Percentiles rank a stretch among this genome's conserved stretches.
phyloP scores from a whole-genome alignment of 2,329 filamentous ascomycete species.

The Calonectria multiphialidica region DNA sequence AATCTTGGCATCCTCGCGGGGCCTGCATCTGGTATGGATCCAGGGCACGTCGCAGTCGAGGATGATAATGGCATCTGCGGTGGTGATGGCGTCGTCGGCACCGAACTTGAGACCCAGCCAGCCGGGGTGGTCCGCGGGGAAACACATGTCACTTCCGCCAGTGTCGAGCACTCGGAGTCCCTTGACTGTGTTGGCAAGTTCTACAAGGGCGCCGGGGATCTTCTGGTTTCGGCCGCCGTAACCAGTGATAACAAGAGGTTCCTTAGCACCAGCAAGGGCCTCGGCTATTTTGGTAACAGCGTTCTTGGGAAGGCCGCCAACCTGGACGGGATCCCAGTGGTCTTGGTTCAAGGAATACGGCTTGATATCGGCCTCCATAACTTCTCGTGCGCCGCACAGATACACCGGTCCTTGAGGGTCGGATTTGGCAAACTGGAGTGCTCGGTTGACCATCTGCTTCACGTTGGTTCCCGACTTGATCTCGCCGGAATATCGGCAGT shows the following conservation, averaged over 20 bases:
- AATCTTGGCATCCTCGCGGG: conserved; percentile 63
- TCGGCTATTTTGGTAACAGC: conserved; percentile 72
- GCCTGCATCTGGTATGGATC: conserved; percentile 82
- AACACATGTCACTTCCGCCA: conserved; percentile 85
- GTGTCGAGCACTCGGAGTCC: conserved; percentile 80
- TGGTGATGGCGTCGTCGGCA: conserved; percentile 77
- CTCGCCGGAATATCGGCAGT: conserved; percentile 86
- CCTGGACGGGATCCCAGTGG: conserved; percentile 78
- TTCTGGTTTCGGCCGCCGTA: conserved; percentile 78
- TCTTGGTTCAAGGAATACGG: conserved; percentile 77
- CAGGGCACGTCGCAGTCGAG: conserved; percentile 93
- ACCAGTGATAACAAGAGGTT: conserved; percentile 78
- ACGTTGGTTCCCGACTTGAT: conserved; percentile 88
- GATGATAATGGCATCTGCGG: conserved; percentile 87
- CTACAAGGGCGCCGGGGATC: conserved; percentile 71
- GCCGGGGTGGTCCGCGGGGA: conserved; percentile 76
- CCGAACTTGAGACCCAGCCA: conserved; percentile 82
- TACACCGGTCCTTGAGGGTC: conserved; percentile 86
- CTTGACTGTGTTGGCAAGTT: conserved; percentile 75
- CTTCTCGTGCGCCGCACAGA: conserved; percentile 80
- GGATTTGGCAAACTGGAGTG: conserved; percentile 83
- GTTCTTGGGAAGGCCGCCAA: conserved; percentile 67
- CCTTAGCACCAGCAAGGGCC: conserved; percentile 71
- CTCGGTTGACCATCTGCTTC: conserved; percentile 90
- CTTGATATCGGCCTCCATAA: conserved; percentile 87